These are phyloP conservation scores for Drechslera avenae DNA, from an alignment of 2,329 filamentous ascomycete genomes.

Conservation along the genomic window DNA sequence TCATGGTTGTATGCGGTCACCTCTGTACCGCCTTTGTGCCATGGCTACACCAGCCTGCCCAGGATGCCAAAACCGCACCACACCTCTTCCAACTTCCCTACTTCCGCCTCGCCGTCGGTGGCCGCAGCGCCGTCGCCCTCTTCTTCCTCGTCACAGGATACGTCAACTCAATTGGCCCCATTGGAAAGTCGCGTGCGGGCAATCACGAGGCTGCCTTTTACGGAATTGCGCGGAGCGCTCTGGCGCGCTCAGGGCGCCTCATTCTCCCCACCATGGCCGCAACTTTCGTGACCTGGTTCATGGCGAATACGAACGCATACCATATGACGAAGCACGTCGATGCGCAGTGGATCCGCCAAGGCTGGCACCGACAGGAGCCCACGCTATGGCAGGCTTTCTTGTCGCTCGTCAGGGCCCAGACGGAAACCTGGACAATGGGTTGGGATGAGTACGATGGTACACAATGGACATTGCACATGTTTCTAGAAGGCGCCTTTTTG, in stretches of 20 bases:
- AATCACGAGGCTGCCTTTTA: constrained; percentile 60
- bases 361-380: constrained; percentile 45
- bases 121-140: constrained; percentile 45
- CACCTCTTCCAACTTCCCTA: constrained; percentile 63
- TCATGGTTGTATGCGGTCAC: constrained; percentile 52
- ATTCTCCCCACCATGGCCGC: constrained; percentile 63
- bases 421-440: constrained; percentile 48
- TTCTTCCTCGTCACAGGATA: constrained; percentile 65
- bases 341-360: constrained; percentile 62
- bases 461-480: constrained; percentile 52
- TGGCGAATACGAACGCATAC: constrained; percentile 63
- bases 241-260: constrained; percentile 63
- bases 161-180: constrained; percentile 66
- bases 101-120: constrained; percentile 63
- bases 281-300: constrained; percentile 61
- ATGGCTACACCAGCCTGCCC: constrained; percentile 49
- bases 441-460: constrained; percentile 51
- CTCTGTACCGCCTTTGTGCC: constrained; percentile 51
- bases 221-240: constrained; percentile 62
- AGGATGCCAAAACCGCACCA: constrained; percentile 52
- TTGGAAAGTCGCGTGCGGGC: constrained; percentile 61
- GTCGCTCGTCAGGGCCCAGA: constrained; percentile 39
- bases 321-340: constrained; percentile 61
- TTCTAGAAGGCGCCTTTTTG: constrained; percentile 50
- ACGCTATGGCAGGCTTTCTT: constrained; percentile 39